Conservation (phyloP, 148 eudicot species). For the Salicornia ramosissima region DNA sequence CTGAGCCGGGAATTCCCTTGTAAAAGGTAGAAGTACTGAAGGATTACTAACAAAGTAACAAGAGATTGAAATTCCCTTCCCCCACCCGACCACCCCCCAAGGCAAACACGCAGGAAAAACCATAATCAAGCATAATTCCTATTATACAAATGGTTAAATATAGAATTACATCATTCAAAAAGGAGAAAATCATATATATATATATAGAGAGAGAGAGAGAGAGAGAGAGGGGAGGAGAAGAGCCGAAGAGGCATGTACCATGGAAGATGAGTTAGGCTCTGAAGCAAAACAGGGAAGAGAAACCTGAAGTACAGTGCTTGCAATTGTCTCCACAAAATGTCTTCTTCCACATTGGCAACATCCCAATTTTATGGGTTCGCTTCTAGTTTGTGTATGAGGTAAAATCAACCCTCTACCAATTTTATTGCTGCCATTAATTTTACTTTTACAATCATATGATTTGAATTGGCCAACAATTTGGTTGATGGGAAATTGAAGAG, state of each 20-base stretch:
- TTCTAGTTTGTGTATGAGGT: neutral
- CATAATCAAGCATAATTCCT: no score
- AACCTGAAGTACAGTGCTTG: conserved; percentile 11
- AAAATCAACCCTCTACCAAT: neutral
- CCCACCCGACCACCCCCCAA: no score
- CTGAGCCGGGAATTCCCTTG: no score
- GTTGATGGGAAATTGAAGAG: conserved; percentile 3
- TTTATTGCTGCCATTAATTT: neutral
- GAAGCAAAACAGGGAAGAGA: conserved; percentile 32
- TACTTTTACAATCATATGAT: neutral
- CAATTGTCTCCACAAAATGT: conserved; percentile 30
- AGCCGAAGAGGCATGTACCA: conserved; percentile 32
- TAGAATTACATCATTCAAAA: neutral
- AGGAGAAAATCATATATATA: neutral
- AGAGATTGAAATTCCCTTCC: no score
- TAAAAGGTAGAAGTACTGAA: no score
- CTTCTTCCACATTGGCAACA: conserved; percentile 53
- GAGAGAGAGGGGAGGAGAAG: no score
- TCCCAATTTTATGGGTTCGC: conserved; percentile 7
- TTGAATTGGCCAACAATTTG: neutral
- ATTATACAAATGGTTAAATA: no score
- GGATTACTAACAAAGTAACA: no score
- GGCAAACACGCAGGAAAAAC: no score
- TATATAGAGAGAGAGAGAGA: no score
- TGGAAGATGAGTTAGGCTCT: conserved; percentile 25